Conservation (phyloP, 306 rosid genomes). For the Astragalus membranaceus region DNA sequence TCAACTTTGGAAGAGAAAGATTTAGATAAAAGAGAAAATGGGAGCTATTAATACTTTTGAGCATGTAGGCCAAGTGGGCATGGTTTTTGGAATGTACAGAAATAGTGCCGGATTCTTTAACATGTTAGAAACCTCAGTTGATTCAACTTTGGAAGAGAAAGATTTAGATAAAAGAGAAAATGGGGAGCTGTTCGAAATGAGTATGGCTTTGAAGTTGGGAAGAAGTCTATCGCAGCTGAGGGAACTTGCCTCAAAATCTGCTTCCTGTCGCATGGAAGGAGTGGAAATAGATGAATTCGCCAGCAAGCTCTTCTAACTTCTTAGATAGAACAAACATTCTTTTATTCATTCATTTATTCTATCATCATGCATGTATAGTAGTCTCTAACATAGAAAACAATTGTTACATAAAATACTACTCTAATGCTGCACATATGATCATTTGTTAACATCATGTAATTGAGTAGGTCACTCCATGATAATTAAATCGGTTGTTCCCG, state of each 20-base stretch:
- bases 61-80: constrained; percentile 63
- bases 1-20: no score
- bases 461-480: no score
- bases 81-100: constrained; percentile 70
- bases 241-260: constrained; percentile 45
- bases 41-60: no score
- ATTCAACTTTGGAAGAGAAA: constrained; percentile 37
- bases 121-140: constrained; percentile 37
- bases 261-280: neutral
- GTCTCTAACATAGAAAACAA: neutral
- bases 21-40: no score
- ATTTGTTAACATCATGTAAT: no score
- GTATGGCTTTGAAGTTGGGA: constrained; percentile 57
- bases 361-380: neutral
- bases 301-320: constrained; percentile 10
- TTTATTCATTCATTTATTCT: neutral
- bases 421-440: no score
- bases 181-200: constrained; percentile 52
- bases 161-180: constrained; percentile 60
- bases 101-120: constrained; percentile 46
- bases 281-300: constrained; percentile 22
- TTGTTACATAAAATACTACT: neutral
- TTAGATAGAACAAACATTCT: neutral
- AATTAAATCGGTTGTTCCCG: no score
- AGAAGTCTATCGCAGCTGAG: constrained; percentile 54